A percentile compares a stretch with the other conserved stretches of the same genome.
phyloP scores from a whole-genome alignment of 2,329 filamentous ascomycete genomes.

The Didymella glomerata region DNA sequence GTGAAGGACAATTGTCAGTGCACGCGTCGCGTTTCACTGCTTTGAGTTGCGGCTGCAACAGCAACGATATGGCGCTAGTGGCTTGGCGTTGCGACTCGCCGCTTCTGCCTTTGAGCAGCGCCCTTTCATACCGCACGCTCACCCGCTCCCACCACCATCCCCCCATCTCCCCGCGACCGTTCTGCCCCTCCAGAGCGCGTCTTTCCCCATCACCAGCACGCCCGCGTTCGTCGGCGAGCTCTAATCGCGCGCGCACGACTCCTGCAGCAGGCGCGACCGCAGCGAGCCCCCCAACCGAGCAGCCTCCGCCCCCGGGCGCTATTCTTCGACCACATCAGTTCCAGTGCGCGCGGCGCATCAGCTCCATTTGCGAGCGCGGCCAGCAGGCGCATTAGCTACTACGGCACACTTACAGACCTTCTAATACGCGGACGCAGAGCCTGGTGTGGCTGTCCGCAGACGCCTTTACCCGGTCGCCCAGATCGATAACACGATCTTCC shows the following conservation, averaged over 20 bases:
- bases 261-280: constrained; percentile 36
- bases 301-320: constrained; percentile 40
- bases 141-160: constrained; percentile 38
- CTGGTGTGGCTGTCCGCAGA: constrained; percentile 41
- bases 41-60: constrained; percentile 6
- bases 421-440: constrained; percentile 37
- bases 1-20: constrained; percentile 5
- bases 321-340: constrained; percentile 42
- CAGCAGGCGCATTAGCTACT: constrained; percentile 29
- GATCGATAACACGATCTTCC: constrained; percentile 29
- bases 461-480: constrained; percentile 28
- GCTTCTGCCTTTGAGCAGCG: constrained; percentile 22
- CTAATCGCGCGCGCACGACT: constrained; percentile 35
- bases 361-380: constrained; percentile 23
- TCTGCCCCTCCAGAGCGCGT: constrained; percentile 47
- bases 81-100: constrained; percentile 14
- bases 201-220: constrained; percentile 34
- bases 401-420: constrained; percentile 27
- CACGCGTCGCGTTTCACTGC: constrained; percentile 12
- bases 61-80: constrained; percentile 14
- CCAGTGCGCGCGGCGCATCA: constrained; percentile 47
- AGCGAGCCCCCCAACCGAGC: constrained; percentile 40
- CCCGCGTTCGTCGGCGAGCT: constrained; percentile 39
- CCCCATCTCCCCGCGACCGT: constrained; percentile 44
- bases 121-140: constrained; percentile 29